Percentiles rank a stretch among this genome's conserved stretches.
Conservation (phyloP, 2,329 filamentous ascomycete species). For the Chlorencoelia australis region DNA sequence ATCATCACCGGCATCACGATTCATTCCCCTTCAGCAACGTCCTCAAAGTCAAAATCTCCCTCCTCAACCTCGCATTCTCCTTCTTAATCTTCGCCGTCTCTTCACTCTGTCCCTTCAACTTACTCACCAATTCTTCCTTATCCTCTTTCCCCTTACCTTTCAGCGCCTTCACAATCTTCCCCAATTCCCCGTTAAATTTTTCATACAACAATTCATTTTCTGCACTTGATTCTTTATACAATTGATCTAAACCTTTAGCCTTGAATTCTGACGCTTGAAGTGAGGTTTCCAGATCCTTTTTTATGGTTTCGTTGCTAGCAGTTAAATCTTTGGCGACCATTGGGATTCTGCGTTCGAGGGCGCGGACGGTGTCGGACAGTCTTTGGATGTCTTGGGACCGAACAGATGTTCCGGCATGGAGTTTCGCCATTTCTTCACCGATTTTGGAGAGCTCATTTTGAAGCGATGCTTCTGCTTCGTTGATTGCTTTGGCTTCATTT, state of each 20-base stretch:
- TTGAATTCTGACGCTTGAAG: slow-evolving; percentile 68
- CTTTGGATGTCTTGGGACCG: slow-evolving; percentile 24
- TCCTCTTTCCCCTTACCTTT: slow-evolving; percentile 64
- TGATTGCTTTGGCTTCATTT: slow-evolving; percentile 66
- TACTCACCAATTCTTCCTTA: slow-evolving; percentile 64
- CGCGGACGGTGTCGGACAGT: slow-evolving; percentile 48
- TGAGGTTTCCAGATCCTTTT: slow-evolving; percentile 60
- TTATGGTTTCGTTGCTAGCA: slow-evolving; percentile 51
- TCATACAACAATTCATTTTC: slow-evolving; percentile 93
- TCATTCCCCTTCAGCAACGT: slow-evolving; percentile 17
- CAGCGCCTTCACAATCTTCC: slow-evolving; percentile 68
- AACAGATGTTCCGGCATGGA: slow-evolving; percentile 34
- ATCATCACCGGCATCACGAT: too few species aligned
- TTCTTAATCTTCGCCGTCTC: slow-evolving; percentile 70
- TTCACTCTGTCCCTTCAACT: slow-evolving; percentile 64
- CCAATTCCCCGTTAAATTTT: slow-evolving; percentile 83
- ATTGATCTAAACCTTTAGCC: slow-evolving; percentile 71
- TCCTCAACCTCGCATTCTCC: slow-evolving; percentile 74
- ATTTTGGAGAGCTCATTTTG: slow-evolving; percentile 72
- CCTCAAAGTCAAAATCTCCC: slow-evolving; percentile 54
- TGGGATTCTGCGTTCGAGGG: slow-evolving; percentile 59
- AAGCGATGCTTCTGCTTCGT: slow-evolving; percentile 58
- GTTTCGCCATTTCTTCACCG: slow-evolving; percentile 63
- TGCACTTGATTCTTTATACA: slow-evolving; percentile 77
- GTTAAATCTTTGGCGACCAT: slow-evolving; percentile 47